These are phyloP conservation scores for Tirmania nivea DNA, from an alignment of 495 filamentous ascomycete species.

Conservation along the genomic window DNA sequence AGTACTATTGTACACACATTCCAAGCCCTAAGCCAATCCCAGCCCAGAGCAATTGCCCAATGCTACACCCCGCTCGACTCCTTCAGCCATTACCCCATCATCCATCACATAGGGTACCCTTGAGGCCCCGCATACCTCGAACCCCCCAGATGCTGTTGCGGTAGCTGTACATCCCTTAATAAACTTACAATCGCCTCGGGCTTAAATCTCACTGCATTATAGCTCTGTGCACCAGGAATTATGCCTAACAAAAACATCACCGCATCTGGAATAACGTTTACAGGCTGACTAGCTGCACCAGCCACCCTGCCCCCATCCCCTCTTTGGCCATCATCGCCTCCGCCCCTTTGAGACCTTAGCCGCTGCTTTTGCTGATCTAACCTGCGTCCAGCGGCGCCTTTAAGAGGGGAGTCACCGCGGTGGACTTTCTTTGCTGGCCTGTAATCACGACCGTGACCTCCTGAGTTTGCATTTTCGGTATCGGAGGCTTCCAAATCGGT, in stretches of 20 bases:
- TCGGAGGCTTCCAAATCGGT: constrained; percentile 9
- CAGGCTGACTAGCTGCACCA: constrained; percentile 22
- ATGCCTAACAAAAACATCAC: constrained; percentile 63
- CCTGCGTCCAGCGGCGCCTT: constrained; percentile 59
- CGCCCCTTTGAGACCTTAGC: constrained; percentile 2
- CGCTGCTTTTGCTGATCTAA: constrained; percentile 54
- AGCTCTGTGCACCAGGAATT: constrained; percentile 55
- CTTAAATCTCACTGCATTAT: constrained; percentile 43
- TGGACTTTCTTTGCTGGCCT: constrained; percentile 50
- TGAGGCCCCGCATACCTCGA: too few species aligned
- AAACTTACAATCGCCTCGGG: constrained; percentile 52
- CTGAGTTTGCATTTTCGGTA: constrained; percentile 3
- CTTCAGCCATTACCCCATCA: too few species aligned
- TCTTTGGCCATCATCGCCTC: background rate
- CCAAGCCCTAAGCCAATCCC: too few species aligned
- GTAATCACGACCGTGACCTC: constrained; percentile 18
- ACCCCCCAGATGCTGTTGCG: constrained; percentile 11
- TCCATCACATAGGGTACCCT: too few species aligned
- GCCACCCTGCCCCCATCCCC: constrained; percentile 17
- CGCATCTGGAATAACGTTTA: constrained; percentile 42
- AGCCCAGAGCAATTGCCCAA: too few species aligned
- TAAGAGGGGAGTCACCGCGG: constrained; percentile 70
- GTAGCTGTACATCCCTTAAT: constrained; percentile 42
- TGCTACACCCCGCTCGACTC: too few species aligned
- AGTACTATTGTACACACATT: too few species aligned